Conservation (phyloP, 2,329 filamentous ascomycete genomes). For the Talaromyces sp. region DNA sequence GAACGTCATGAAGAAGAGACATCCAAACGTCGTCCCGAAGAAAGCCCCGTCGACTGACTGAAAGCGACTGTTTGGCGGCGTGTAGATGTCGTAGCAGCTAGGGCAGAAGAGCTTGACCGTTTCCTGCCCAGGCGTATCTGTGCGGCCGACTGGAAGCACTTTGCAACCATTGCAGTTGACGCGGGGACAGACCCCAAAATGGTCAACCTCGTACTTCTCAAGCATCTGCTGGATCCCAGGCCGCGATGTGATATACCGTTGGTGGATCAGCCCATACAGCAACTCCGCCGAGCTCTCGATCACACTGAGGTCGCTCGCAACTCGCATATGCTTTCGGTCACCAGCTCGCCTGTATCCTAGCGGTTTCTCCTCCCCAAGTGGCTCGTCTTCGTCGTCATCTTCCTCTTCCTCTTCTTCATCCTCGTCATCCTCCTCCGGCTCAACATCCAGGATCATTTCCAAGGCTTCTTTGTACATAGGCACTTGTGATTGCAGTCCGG, state of each 20-base stretch:
- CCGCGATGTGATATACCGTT: constrained; percentile 94
- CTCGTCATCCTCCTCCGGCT: constrained; percentile 78
- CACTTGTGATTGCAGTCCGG: constrained; percentile 88
- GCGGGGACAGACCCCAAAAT: constrained; percentile 93
- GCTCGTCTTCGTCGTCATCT: constrained; percentile 59
- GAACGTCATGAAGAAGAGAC: constrained; percentile 97
- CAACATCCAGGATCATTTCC: constrained; percentile 98
- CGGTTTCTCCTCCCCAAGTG: constrained; percentile 52
- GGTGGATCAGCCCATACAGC: constrained; percentile 96
- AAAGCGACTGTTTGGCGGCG: constrained; percentile 93
- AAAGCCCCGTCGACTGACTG: constrained; percentile 97
- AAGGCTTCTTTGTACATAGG: constrained; percentile 98
- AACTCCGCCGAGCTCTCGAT: constrained; percentile 98
- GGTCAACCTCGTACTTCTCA: constrained; percentile 94
- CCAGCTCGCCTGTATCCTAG: constrained; percentile 44
- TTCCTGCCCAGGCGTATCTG: constrained; percentile 91
- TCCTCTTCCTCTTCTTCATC: constrained; percentile 63
- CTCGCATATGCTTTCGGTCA: constrained; percentile 74
- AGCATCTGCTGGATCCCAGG: constrained; percentile 98
- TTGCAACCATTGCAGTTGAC: constrained; percentile 86
- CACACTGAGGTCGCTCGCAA: constrained; percentile 87
- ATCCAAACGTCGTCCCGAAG: constrained; percentile 95
- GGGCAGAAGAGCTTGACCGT: constrained; percentile 99
- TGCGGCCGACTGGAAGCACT: constrained; percentile 86
- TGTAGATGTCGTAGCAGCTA: constrained; percentile 93